Conservation (phyloP, 73 alveolate species). For the Breviolum minutum region DNA sequence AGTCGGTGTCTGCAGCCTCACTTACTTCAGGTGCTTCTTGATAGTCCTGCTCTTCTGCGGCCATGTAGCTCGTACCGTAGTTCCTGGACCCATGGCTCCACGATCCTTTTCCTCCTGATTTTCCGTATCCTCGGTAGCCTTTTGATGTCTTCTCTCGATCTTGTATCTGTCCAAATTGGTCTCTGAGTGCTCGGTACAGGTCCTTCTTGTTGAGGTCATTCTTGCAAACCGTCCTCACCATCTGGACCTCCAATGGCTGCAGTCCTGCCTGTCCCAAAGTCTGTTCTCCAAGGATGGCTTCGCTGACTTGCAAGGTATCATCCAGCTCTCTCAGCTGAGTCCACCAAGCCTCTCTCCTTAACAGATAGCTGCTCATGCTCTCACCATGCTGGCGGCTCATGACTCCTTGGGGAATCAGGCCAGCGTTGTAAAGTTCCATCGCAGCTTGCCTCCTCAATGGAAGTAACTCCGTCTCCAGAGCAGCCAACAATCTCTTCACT, state of each 20-base stretch:
- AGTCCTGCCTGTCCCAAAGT: neutral
- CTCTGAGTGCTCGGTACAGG: neutral
- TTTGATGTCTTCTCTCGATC: neutral
- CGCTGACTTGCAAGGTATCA: neutral
- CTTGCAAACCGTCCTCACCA: constrained; percentile 12
- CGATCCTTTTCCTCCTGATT: neutral
- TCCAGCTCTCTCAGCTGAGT: neutral
- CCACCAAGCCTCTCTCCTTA: constrained; percentile 20
- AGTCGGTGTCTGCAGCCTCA: neutral
- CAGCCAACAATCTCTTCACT: neutral
- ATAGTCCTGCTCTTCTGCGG: neutral
- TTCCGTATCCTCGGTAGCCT: neutral
- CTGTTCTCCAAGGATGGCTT: constrained; percentile 15
- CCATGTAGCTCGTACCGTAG: neutral
- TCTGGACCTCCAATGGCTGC: neutral
- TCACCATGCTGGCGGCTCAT: neutral
- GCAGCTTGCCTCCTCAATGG: neutral
- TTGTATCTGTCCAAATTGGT: neutral
- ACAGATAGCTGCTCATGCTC: neutral
- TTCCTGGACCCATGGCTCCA: neutral
- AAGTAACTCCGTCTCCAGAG: neutral
- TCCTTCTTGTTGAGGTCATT: neutral
- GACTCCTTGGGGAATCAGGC: neutral
- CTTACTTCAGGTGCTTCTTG: neutral
- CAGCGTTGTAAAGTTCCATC: constrained; percentile 7